A percentile compares a stretch with the other conserved stretches of the same genome.
Evolutionary conservation across 2,329 filamentous ascomycete genomes (phyloP).

Genomic region (Botrytis byssoidea): DNA sequence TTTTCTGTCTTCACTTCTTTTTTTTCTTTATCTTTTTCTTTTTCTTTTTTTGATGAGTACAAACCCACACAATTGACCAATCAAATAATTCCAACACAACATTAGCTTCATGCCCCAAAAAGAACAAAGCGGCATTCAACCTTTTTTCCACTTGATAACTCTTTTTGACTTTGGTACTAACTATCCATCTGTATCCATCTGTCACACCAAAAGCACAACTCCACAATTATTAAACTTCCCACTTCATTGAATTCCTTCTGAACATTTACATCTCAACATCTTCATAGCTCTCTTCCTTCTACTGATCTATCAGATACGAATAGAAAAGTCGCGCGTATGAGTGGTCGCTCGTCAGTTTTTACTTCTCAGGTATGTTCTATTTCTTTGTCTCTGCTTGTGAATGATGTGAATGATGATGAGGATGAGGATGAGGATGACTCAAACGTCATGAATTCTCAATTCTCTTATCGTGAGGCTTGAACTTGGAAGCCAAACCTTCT

Average conservation of each 20-base stretch:
- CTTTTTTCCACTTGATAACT: neutral
- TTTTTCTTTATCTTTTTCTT: too few relatives aligned
- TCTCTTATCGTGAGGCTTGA: neutral
- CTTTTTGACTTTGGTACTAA: neutral
- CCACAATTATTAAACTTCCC: conserved; percentile 14
- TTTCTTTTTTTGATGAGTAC: neutral
- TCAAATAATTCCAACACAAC: neutral
- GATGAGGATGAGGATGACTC: neutral
- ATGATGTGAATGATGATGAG: neutral
- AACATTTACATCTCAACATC: neutral
- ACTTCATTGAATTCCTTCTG: neutral
- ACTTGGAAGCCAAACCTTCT: neutral
- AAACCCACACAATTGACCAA: conserved; percentile 7
- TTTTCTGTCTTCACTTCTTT: conserved; percentile 1
- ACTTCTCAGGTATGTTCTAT: conserved; percentile 70
- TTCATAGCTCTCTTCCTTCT: neutral
- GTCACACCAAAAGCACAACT: neutral
- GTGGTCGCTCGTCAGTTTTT: conserved; percentile 79
- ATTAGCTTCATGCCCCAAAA: neutral
- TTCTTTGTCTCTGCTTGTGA: conserved; percentile 26
- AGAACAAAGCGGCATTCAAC: conserved; percentile 17
- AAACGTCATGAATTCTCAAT: neutral
- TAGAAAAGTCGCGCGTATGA: conserved; percentile 66
- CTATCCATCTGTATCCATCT: neutral
- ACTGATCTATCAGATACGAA: conserved; percentile 15